phyloP scores from a whole-genome alignment of 352 stramenopile genomes.

The Phytopythium aichiense region DNA sequence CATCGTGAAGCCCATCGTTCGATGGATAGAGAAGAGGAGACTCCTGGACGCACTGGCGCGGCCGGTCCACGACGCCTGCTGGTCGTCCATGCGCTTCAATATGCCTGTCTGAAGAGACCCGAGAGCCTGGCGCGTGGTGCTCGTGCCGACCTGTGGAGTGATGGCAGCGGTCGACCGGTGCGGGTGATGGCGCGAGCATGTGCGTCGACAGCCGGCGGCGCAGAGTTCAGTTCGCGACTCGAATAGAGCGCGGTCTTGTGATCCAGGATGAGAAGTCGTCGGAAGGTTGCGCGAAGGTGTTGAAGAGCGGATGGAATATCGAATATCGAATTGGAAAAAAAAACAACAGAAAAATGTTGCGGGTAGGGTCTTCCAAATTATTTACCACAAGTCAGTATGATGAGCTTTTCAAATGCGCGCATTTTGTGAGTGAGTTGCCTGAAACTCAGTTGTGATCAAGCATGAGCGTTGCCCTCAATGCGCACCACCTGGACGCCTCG shows the following conservation, averaged over 20 bases:
- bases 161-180: not conserved
- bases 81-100: slow-evolving; percentile 3
- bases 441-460: too few relatives aligned
- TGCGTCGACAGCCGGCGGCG: not conserved
- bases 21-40: not conserved
- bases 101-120: not conserved
- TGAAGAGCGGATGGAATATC: not conserved
- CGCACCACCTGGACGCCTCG: too few relatives aligned
- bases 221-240: not conserved
- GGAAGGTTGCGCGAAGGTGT: not conserved
- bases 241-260: not conserved
- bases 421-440: too few relatives aligned
- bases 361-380: too few relatives aligned
- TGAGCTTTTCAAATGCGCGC: too few relatives aligned
- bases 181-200: not conserved
- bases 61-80: slow-evolving; percentile 1
- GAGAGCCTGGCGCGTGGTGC: too few relatives aligned
- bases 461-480: too few relatives aligned
- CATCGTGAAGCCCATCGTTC: not conserved
- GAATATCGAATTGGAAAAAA: not conserved
- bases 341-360: too few relatives aligned
- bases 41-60: slow-evolving; percentile 1
- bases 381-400: too few relatives aligned
- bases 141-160: too few relatives aligned
- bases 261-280: not conserved